These are phyloP conservation scores for Epichloe glyceriae DNA, from an alignment of 2,329 filamentous ascomycete species.

Conservation along the genomic window DNA sequence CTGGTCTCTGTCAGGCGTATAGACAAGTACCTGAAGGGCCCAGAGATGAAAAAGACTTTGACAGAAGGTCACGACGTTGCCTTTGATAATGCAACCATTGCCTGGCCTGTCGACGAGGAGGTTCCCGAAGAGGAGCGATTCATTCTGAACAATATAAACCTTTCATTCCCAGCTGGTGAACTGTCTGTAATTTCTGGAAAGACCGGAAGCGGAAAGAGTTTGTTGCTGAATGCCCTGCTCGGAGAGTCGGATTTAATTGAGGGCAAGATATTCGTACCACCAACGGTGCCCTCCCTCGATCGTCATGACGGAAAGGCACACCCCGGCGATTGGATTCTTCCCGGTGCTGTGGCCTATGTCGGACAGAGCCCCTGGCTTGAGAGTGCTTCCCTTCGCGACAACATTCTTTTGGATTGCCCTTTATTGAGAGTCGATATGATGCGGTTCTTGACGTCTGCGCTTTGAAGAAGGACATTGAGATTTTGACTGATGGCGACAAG, in stretches of 20 bases:
- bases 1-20: slow-evolving; percentile 62
- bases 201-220: slow-evolving; percentile 66
- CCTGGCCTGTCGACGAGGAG: slow-evolving; percentile 58
- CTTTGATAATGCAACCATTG: slow-evolving; percentile 55
- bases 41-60: slow-evolving; percentile 46
- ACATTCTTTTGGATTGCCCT: slow-evolving; percentile 63
- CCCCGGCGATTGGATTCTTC: slow-evolving; percentile 53
- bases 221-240: slow-evolving; percentile 60
- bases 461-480: slow-evolving; percentile 60
- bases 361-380: slow-evolving; percentile 78
- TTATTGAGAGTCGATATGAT: slow-evolving; percentile 53
- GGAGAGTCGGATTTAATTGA: slow-evolving; percentile 60
- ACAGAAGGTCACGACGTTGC: slow-evolving; percentile 44
- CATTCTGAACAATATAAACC: slow-evolving; percentile 47
- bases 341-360: slow-evolving; percentile 59
- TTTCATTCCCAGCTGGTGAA: slow-evolving; percentile 55
- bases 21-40: slow-evolving; percentile 53
- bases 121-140: slow-evolving; percentile 47
- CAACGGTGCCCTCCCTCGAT: slow-evolving; percentile 34
- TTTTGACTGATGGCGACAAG: slow-evolving; percentile 61
- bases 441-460: slow-evolving; percentile 62
- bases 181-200: slow-evolving; percentile 65
- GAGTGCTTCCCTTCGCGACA: slow-evolving; percentile 65
- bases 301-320: slow-evolving; percentile 52
- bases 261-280: slow-evolving; percentile 46